A percentile compares a stretch with the other conserved stretches of the same genome.
Conservation (phyloP, 495 filamentous ascomycete genomes). For the Echria macrotheca region DNA sequence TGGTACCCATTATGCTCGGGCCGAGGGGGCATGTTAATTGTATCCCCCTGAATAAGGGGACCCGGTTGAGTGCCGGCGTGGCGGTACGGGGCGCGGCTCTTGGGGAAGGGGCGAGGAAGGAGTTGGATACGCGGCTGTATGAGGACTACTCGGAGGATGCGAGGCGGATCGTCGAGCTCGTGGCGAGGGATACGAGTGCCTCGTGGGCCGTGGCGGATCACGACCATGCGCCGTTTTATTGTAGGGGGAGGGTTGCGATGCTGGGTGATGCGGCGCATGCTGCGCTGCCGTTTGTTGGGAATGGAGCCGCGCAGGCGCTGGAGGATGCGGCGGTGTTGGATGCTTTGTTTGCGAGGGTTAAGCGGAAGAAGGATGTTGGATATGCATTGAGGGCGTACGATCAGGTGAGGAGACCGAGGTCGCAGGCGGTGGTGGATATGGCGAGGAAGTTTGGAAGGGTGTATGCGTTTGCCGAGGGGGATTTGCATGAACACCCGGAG, state of each 20-base stretch:
- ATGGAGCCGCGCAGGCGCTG: constrained; percentile 57
- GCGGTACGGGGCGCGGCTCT: constrained; percentile 28
- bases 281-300: constrained; percentile 50
- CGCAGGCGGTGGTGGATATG: constrained; percentile 28
- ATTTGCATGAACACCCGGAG: constrained; percentile 31
- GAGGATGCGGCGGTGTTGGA: constrained; percentile 51
- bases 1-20: constrained; percentile 32
- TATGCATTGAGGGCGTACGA: constrained; percentile 27
- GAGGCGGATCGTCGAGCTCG: constrained; percentile 27
- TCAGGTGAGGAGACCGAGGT: constrained; percentile 22
- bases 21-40: constrained; percentile 34
- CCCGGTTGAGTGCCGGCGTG: constrained; percentile 35
- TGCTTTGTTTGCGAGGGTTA: constrained; percentile 24
- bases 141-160: constrained; percentile 30
- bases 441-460: constrained; percentile 29
- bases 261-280: constrained; percentile 59
- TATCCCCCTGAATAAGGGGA: constrained; percentile 36
- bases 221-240: constrained; percentile 46
- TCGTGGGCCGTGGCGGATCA: constrained; percentile 41
- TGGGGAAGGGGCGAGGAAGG: not conserved
- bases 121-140: constrained; percentile 24
- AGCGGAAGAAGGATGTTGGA: constrained; percentile 8
- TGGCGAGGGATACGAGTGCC: constrained; percentile 28
- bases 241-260: constrained; percentile 42
- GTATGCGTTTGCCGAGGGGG: constrained; percentile 28